These are phyloP conservation scores for Cubamyces lactineus DNA, from an alignment of 768 basidiomycete genomes.

Conservation along the genomic window DNA sequence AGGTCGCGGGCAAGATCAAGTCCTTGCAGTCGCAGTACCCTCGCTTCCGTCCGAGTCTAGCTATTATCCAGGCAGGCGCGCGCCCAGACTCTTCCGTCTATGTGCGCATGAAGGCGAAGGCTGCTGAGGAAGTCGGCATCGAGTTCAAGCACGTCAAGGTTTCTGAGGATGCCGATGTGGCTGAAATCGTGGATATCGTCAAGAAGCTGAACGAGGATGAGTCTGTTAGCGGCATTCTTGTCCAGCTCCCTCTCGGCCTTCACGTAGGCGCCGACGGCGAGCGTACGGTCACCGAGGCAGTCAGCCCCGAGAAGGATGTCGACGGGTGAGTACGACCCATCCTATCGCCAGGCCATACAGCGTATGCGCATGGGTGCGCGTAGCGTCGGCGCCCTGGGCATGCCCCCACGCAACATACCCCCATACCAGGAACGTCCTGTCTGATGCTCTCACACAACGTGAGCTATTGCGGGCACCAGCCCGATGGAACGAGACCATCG, in stretches of 20 bases:
- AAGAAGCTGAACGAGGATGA: slow-evolving; percentile 84
- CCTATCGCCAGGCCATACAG: neutral
- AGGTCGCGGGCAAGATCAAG: slow-evolving; percentile 72
- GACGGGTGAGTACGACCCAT: slow-evolving; percentile 71
- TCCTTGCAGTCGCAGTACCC: slow-evolving; percentile 67
- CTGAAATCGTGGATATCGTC: slow-evolving; percentile 77
- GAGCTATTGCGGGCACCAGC: too few species aligned
- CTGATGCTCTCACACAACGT: too few species aligned
- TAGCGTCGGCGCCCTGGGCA: too few species aligned
- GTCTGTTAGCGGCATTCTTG: slow-evolving; percentile 83
- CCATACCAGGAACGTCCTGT: too few species aligned
- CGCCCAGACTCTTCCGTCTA: slow-evolving; percentile 91
- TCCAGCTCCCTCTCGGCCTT: slow-evolving; percentile 90
- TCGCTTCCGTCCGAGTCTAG: slow-evolving; percentile 89
- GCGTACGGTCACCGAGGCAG: slow-evolving; percentile 90
- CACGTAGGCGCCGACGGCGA: slow-evolving; percentile 84
- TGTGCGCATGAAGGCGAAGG: slow-evolving; percentile 97
- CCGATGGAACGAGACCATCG: too few species aligned
- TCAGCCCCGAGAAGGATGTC: slow-evolving; percentile 93
- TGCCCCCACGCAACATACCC: too few species aligned
- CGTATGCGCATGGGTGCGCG: too few species aligned
- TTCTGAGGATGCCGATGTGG: slow-evolving; percentile 67
- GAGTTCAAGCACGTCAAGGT: slow-evolving; percentile 78
- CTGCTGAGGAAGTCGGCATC: slow-evolving; percentile 93
- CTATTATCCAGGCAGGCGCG: slow-evolving; percentile 92